Conservation (phyloP, 2,329 filamentous ascomycete species). For the Grosmannia serpens region DNA sequence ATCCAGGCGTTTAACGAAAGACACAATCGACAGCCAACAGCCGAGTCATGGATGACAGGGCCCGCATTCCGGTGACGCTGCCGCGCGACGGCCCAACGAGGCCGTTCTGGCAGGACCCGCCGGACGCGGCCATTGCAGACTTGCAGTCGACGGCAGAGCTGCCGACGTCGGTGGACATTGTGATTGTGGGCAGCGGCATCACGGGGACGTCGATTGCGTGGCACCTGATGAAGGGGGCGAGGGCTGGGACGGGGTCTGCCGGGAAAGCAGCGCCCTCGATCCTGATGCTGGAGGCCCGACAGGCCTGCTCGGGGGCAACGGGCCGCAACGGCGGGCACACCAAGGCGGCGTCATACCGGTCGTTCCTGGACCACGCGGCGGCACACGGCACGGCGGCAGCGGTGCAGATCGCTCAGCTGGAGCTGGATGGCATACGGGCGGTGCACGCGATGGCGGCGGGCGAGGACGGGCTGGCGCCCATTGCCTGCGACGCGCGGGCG, state of each 20-base stretch:
- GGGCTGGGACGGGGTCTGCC: too few species aligned
- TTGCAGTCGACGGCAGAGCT: slow-evolving; percentile 37
- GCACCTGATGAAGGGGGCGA: slow-evolving; percentile 26
- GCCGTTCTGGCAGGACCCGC: slow-evolving; percentile 52
- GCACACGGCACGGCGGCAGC: slow-evolving; percentile 37
- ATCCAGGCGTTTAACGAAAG: not conserved
- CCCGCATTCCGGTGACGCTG: slow-evolving; percentile 27
- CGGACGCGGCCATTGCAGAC: slow-evolving; percentile 35
- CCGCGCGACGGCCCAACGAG: slow-evolving; percentile 39
- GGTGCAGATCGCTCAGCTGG: slow-evolving; percentile 36
- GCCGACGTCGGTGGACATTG: slow-evolving; percentile 41
- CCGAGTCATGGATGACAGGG: slow-evolving; percentile 20
- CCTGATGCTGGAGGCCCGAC: slow-evolving; percentile 53
- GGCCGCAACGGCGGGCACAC: slow-evolving; percentile 42
- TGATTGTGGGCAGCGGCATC: slow-evolving; percentile 55
- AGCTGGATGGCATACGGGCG: slow-evolving; percentile 40
- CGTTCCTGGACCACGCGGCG: slow-evolving; percentile 34
- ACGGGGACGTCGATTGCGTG: slow-evolving; percentile 49
- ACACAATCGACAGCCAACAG: not conserved
- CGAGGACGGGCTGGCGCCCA: slow-evolving; percentile 30
- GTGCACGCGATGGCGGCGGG: slow-evolving; percentile 40
- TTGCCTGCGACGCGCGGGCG: slow-evolving; percentile 36
- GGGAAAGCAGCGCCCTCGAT: slow-evolving; percentile 23
- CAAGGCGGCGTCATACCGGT: slow-evolving; percentile 32
- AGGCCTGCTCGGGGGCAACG: slow-evolving; percentile 55